Conservation (phyloP, 345 rosid species). For the Eucalyptus polybractea region DNA sequence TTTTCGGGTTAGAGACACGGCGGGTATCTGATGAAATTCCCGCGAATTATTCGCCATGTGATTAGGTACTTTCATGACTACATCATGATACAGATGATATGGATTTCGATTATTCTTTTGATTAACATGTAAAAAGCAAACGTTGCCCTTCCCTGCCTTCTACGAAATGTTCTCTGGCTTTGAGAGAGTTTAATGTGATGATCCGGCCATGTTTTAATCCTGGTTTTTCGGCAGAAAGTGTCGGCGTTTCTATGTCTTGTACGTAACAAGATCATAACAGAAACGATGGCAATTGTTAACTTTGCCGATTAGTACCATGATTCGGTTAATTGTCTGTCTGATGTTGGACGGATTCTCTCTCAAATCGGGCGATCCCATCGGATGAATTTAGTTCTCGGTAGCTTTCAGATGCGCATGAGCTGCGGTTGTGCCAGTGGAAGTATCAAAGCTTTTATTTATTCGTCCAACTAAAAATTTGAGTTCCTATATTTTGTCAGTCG, state of each 20-base stretch:
- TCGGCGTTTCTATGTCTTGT: background rate
- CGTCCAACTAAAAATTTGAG: background rate
- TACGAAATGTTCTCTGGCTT: background rate
- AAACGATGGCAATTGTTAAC: background rate
- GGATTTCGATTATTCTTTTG: background rate
- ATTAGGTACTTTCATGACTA: background rate
- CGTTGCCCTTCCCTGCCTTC: background rate
- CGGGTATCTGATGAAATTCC: background rate
- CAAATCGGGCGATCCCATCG: background rate
- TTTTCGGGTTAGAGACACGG: background rate
- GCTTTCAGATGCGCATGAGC: background rate
- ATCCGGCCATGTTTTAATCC: background rate
- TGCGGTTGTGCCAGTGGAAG: background rate
- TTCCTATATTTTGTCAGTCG: background rate
- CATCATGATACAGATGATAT: background rate
- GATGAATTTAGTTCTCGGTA: background rate
- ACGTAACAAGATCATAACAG: background rate
- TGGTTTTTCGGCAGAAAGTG: background rate
- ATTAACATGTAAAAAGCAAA: background rate
- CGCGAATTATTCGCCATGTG: background rate
- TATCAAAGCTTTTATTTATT: background rate
- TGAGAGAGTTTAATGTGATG: background rate
- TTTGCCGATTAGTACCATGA: background rate
- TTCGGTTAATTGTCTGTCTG: background rate
- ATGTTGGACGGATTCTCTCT: background rate